phyloP scores from a whole-genome alignment of 805 yeast genomes.

The Priceomyces melissophilus region DNA sequence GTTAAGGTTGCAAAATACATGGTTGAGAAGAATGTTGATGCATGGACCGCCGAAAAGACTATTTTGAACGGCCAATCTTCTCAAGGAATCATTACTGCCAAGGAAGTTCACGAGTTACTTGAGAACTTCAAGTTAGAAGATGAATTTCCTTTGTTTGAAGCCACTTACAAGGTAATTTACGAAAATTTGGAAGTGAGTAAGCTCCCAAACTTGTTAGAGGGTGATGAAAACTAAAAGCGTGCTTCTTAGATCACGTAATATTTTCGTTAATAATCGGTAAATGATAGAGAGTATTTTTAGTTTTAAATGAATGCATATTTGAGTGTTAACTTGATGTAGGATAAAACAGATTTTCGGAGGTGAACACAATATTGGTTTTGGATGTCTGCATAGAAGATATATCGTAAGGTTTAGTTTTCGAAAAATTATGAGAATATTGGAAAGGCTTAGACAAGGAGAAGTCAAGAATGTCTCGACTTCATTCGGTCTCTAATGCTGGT shows the following conservation, averaged over 20 bases:
- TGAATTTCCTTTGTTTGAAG: conserved; percentile 45
- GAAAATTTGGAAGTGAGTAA: conserved; percentile 39
- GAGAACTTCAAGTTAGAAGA: conserved; percentile 27
- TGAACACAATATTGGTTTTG: no score
- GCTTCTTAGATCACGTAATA: not conserved
- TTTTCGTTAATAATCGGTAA: no score
- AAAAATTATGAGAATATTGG: no score
- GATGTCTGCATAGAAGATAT: no score
- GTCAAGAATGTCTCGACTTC: no score
- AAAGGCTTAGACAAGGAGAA: no score
- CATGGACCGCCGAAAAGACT: conserved; percentile 41
- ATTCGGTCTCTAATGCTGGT: no score
- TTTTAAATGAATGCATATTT: no score
- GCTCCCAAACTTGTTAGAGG: conserved; percentile 40
- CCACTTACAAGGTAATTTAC: conserved; percentile 42
- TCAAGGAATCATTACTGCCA: conserved; percentile 45
- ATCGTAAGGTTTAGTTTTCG: no score
- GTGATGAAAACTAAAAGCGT: conserved; percentile 1
- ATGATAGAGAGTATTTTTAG: no score
- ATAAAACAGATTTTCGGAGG: no score
- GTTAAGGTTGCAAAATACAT: conserved; percentile 45
- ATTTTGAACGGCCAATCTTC: conserved; percentile 46
- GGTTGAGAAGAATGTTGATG: conserved; percentile 40
- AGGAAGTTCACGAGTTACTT: conserved; percentile 46
- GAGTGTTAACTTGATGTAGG: no score